A percentile compares a stretch with the other conserved stretches of the same genome.
Conservation (phyloP, 768 basidiomycete species). For the Auriscalpium vulgare region DNA sequence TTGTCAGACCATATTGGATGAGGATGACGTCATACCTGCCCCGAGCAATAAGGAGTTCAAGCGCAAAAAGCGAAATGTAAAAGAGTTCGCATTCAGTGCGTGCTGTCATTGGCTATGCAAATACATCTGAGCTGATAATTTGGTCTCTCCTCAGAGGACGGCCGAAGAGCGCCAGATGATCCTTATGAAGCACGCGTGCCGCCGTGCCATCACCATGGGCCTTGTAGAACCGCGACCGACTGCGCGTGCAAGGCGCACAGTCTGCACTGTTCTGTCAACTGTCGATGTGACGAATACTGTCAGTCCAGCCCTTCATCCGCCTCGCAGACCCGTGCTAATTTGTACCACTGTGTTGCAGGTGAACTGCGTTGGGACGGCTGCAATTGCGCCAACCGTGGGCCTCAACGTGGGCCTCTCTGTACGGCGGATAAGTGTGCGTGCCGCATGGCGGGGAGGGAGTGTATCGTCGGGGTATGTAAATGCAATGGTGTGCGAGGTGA, state of each 20-base stretch:
- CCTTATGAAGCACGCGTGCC: constrained; percentile 25
- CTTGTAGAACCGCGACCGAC: not conserved
- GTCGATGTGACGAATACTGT: constrained; percentile 48
- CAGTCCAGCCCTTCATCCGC: constrained; percentile 8
- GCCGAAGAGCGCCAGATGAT: no score
- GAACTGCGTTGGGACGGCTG: constrained; percentile 51
- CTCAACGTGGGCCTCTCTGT: constrained; percentile 19
- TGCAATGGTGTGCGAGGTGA: no score
- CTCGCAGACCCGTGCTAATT: not conserved
- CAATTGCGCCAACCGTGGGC: constrained; percentile 21
- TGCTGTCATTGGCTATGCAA: no score
- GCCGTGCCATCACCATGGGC: constrained; percentile 41
- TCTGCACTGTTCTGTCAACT: constrained; percentile 47
- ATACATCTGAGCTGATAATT: no score
- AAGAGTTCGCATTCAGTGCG: no score
- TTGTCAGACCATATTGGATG: no score
- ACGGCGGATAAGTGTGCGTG: constrained; percentile 45
- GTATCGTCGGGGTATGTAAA: constrained; percentile 23
- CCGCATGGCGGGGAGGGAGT: constrained; percentile 32
- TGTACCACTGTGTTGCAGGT: constrained; percentile 29
- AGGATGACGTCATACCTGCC: no score
- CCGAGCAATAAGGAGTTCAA: no score
- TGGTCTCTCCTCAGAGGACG: not conserved
- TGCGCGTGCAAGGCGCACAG: constrained; percentile 34
- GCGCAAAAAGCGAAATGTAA: no score